Percentiles rank a stretch among this genome's conserved stretches.
phyloP scores from a whole-genome alignment of 2,329 filamentous ascomycete genomes.

The Colletotrichum sidae region DNA sequence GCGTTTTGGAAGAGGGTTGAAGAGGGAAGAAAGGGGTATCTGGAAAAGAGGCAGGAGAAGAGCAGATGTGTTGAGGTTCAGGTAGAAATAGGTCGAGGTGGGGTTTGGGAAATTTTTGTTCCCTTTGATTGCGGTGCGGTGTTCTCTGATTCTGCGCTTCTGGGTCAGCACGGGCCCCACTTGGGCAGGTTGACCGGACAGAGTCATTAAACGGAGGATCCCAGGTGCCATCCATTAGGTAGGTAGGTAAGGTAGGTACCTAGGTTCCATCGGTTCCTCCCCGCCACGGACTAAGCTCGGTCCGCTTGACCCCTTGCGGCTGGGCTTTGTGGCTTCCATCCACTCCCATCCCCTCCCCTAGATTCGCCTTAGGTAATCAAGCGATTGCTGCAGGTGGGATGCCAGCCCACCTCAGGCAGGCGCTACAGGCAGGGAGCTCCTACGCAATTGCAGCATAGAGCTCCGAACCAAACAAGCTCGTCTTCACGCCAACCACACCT shows the following conservation, averaged over 20 bases:
- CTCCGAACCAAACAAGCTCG: constrained; percentile 28
- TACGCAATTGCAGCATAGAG: constrained; percentile 36
- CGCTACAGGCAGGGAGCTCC: constrained; percentile 33
- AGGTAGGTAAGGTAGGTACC: too few species aligned
- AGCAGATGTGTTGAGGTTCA: constrained; percentile 36
- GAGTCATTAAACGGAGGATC: too few species aligned
- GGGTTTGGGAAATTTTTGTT: constrained; percentile 55
- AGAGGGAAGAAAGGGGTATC: constrained; percentile 42
- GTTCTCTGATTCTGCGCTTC: constrained; percentile 28
- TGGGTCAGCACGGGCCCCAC: constrained; percentile 35
- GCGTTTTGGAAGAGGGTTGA: constrained; percentile 38
- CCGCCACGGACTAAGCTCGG: constrained; percentile 39
- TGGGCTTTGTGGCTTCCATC: too few species aligned
- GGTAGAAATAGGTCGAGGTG: constrained; percentile 46
- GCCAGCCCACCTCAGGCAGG: constrained; percentile 26
- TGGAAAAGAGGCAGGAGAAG: constrained; percentile 44
- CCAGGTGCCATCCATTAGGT: not conserved
- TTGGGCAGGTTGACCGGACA: too few species aligned
- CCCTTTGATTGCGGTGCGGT: constrained; percentile 38
- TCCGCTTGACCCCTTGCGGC: constrained; percentile 26
- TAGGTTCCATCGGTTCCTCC: not conserved
- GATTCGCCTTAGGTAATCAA: not conserved
- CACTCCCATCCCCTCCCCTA: too few species aligned
- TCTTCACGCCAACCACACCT: constrained; percentile 25
- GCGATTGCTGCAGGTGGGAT: constrained; percentile 8